These are phyloP conservation scores for Lumnitzera racemosa DNA, from an alignment of 345 rosid species.

Conservation along the genomic window DNA sequence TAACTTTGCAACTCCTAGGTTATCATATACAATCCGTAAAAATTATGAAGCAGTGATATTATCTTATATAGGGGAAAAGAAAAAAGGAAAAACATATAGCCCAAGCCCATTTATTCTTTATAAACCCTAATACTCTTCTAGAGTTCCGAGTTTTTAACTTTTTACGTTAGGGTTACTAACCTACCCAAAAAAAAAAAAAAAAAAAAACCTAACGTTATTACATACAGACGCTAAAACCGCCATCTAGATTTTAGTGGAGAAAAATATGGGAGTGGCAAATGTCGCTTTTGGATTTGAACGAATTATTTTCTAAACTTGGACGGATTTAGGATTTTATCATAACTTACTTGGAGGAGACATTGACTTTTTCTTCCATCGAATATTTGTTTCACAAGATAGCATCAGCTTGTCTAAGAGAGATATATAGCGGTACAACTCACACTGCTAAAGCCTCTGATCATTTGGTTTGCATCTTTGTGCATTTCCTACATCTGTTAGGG, in stretches of 20 bases:
- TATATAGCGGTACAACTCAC: constrained; percentile 13
- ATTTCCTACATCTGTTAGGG: constrained; percentile 61
- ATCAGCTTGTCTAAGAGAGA: constrained; percentile 30
- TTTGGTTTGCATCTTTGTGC: constrained; percentile 58
- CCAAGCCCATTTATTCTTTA: too few relatives aligned
- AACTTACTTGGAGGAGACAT: constrained; percentile 12
- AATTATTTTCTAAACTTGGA: constrained; percentile 54
- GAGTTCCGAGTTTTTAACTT: too few relatives aligned
- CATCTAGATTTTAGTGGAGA: constrained; percentile 52
- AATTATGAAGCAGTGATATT: too few relatives aligned
- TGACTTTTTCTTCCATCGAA: constrained; percentile 8
- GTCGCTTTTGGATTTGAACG: constrained; percentile 69
- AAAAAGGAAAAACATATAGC: too few relatives aligned
- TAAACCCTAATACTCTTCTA: too few relatives aligned
- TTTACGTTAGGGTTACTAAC: too few relatives aligned
- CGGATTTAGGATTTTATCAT: constrained; percentile 18
- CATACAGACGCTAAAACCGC: constrained; percentile 51
- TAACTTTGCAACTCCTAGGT: too few relatives aligned
- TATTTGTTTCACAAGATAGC: constrained; percentile 28
- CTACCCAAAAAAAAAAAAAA: too few relatives aligned
- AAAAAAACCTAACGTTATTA: too few relatives aligned
- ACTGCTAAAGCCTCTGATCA: constrained; percentile 16
- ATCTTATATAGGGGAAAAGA: too few relatives aligned
- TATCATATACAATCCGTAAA: too few relatives aligned
- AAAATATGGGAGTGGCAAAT: constrained; percentile 52